Base-by-base conservation (phyloP, 257 asterid genomes). In the Mitragyna speciosa region DNA sequence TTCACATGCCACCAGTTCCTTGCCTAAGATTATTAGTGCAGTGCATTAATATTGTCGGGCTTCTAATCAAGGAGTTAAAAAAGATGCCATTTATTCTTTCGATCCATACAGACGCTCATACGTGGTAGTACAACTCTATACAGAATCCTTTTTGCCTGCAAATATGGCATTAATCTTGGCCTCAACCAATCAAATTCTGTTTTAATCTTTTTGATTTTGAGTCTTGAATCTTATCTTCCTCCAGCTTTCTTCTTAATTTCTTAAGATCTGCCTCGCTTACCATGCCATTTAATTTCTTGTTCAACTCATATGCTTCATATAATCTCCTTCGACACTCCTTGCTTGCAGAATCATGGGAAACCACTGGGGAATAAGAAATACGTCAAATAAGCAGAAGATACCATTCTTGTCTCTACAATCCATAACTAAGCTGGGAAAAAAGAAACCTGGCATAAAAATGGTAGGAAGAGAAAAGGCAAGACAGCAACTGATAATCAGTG, bases 231-330 rank as follows among this genome's bases (percentile, higher is more conserved):
- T 84, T 77, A 73, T 83, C 89, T 66, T 82, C 87, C 69, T 88
- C 92, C 9, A 76, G 52, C 83, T 89, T 92, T 73, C 89, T 87
- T 79, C 91, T 89, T 88, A 93, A 78, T 68, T 54, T 79, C 68
- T 78, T 85, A 80, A 95, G 85, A 33, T 90, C 87, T 24, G 91
- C 93, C 20, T 88, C 95, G 39, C 87, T 83, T 82, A 95, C 96
- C 28, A 76, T 81, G 72, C 98, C 97, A 31, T 91, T 90, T 65
- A 85, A 73, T 82, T 84, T 91, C 81, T 86, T 95, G 90, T 93
- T 95, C 88, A 92, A 36, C 72, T 87, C 97, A 70, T 95, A 93
- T n/a, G 99, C 97, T 86, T 94, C 97, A 43, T 82, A 85, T 33
- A 96, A 75, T 56, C 84, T 85, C 85, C 87, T 89, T 79, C 82